Evolutionary conservation across 305 asterid species (phyloP), one percentile per base, ranked within the genome.

Genomic region (Fraxinus sp.): DNA sequence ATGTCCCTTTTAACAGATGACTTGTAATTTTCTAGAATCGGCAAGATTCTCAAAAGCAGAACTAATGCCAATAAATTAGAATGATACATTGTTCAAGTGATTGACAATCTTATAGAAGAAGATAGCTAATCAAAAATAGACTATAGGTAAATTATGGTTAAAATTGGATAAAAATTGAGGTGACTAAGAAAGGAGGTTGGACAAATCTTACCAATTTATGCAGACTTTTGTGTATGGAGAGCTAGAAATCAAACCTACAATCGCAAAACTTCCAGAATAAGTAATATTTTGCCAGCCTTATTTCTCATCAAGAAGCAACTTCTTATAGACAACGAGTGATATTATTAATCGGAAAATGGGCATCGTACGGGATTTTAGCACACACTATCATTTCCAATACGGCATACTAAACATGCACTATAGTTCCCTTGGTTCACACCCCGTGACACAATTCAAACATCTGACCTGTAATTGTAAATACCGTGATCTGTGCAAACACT

Each of bases 201-300:
- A 86, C 90, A 41, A 83, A 79, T 70, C 66, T 83, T 86, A 91
- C 91, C 90, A 89, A 89, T 87, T 88, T 81, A 84, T 76, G 86
- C 73, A 78, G 81, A 75, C 79, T 79, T 57, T 86, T 79, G 78
- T 71, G 77, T 78, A 57, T 26, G 62, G 30, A 76, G 46, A 55
- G 55, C 80, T 68, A 39, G 39, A 88, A 91, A 87, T 86, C 92
- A 88, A 85, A 91, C 93, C 95, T 87, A 82, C 85, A 83, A 22
- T 10, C 18, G 78, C 76, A 35, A 32, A 83, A 80, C 89, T 81
- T 80, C 76, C 74, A 73, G 11, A 74, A 66, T 80, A 90, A 83
- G 88, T 59, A 74, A 85, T 30, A 52, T 52, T 52, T 57, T 68
- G 46, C 62, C 49, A 83, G 74, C 24, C 74, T 26, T 14, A 24